Percentiles rank a stretch among this genome's conserved stretches.
Conservation (phyloP, 441 rosid genomes). For the Dalechampia spathulata region DNA sequence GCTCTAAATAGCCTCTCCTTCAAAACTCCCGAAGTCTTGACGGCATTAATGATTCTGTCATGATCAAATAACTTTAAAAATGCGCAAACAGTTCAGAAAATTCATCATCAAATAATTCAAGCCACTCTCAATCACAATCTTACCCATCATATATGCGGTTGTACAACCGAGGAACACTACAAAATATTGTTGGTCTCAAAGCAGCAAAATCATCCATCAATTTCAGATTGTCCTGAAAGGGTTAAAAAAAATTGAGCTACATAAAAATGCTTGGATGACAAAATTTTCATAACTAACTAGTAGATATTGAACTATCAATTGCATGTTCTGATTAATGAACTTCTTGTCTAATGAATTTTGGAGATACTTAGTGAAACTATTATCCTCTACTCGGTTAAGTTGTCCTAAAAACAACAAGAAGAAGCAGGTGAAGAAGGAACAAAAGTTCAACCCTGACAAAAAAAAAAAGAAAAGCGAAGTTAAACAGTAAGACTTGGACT, state of each 20-base stretch:
- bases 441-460: neutral
- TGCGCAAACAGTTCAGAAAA: constrained; percentile 1
- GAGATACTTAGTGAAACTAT: neutral
- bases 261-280: neutral
- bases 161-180: constrained; percentile 93
- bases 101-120: constrained; percentile 14
- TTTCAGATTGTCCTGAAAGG: constrained; percentile 80
- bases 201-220: constrained; percentile 89
- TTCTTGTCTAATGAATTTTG: neutral
- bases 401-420: neutral
- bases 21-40: constrained; percentile 69
- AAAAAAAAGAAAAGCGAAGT: neutral
- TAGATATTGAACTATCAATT: too few species aligned
- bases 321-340: too few species aligned
- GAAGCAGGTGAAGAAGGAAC: neutral
- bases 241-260: constrained; percentile 5
- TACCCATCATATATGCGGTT: constrained; percentile 91
- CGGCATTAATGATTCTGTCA: constrained; percentile 69
- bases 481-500: too few species aligned
- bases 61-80: constrained; percentile 9
- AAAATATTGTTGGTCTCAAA: constrained; percentile 82
- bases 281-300: neutral
- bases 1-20: constrained; percentile 79
- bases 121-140: constrained; percentile 14
- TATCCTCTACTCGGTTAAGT: neutral